Evolutionary conservation across 2,329 filamentous ascomycete species (phyloP).

Genomic region (Mariannaea elegans): DNA sequence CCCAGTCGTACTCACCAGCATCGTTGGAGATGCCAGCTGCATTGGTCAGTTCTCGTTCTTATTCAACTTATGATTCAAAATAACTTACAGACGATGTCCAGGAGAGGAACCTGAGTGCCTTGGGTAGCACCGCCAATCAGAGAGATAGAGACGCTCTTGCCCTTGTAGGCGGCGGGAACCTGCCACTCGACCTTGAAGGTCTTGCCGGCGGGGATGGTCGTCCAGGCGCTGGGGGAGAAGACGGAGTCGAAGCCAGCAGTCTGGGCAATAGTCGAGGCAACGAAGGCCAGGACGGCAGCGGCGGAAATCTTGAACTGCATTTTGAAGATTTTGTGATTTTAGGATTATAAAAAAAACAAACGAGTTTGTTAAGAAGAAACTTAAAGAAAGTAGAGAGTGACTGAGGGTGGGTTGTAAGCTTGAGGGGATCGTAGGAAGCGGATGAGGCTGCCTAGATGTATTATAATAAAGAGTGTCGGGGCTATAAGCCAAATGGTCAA

Average conservation of each 20-base stretch:
- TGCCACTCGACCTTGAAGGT: slow-evolving; percentile 62
- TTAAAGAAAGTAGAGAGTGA: slow-evolving; percentile 26
- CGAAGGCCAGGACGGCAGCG: slow-evolving; percentile 61
- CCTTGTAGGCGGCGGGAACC: slow-evolving; percentile 50
- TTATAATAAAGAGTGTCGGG: slow-evolving; percentile 46
- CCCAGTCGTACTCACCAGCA: slow-evolving; percentile 59
- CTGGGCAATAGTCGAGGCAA: slow-evolving; percentile 61
- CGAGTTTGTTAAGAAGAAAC: slow-evolving; percentile 18
- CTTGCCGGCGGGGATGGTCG: slow-evolving; percentile 58
- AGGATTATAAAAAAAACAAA: slow-evolving; percentile 32
- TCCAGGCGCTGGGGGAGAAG: slow-evolving; percentile 53
- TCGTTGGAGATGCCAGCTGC: slow-evolving; percentile 59
- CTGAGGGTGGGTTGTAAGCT: slow-evolving; percentile 16
- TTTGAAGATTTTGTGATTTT: slow-evolving; percentile 47
- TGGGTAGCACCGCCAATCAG: slow-evolving; percentile 63
- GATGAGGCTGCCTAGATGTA: slow-evolving; percentile 28
- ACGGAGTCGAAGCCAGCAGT: slow-evolving; percentile 65
- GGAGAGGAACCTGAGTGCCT: slow-evolving; percentile 51
- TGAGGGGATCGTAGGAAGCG: slow-evolving; percentile 28
- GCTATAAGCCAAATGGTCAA: slow-evolving; percentile 36
- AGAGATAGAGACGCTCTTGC: slow-evolving; percentile 58
- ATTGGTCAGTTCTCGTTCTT: background rate
- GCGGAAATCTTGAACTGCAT: slow-evolving; percentile 63
- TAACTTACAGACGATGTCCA: slow-evolving; percentile 61
- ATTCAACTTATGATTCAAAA: background rate